Base-by-base conservation (phyloP, 768 basidiomycete species). In the Amanita subjunquillea region DNA sequence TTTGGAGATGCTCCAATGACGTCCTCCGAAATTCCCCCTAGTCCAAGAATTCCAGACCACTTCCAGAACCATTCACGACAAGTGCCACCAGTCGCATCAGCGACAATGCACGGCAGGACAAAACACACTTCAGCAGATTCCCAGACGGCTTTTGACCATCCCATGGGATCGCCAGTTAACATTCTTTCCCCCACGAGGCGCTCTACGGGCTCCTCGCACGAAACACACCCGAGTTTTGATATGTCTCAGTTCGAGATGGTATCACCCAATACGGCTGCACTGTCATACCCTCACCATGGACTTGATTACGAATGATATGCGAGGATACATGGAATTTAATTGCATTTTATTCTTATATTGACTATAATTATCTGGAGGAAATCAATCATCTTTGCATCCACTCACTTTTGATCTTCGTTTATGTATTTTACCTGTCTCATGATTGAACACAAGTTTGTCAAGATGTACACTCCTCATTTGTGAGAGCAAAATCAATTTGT, bases 171-270 rank as follows among this genome's bases (percentile, higher is more conserved):
- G 6, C 44, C 50, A 22, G 12, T 38, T 20, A 42, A 17, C 9
- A 44, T 42, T 48, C 48, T 23, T 48, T 60, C 58, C 51, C 57
- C 54, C 46, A 41, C 49, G 37, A 56, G 56, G 48, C 56, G 49
- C 53, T 61, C 73, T 48, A 69, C 70, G 58, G 62, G 68, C 45
- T 75, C 76, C 37, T 76, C 73, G 20, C 65, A 65, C 45, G 69
- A 69, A 46, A 72, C 71, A 53, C 67, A 73, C 20, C 73, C 74
- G 36, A 83, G 79, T 60, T 74, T 82, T 53, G 83, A 87, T 58
- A 72, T 69, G 12, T 79, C 81, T 13, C 81, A 83, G 59, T 85
- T 84, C 59, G 85, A 86, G 66, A 75, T 83, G 36, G 74, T 84
- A 29, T 75, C 78, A 22, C 72, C 82, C 38, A 74, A 74, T 58